A percentile compares a stretch with the other conserved stretches of the same genome.
Evolutionary conservation across 352 stramenopile genomes (phyloP).

Genomic region (Phytophthora megakarya): DNA sequence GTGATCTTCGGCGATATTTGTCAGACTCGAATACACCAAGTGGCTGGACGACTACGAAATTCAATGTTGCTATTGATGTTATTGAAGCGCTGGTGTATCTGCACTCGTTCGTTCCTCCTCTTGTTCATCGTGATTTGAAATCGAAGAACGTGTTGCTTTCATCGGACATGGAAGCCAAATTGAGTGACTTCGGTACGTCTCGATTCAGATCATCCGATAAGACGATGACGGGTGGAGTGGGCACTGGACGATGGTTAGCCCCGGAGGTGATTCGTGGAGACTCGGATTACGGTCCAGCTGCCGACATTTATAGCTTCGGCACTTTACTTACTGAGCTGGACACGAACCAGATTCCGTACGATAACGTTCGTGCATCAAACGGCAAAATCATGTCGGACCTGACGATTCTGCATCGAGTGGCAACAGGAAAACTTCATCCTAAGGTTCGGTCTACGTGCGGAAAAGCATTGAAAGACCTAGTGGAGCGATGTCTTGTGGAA

Average conservation of each 20-base stretch:
- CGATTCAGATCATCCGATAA: conserved; percentile 26
- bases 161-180: conserved; percentile 25
- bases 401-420: conserved; percentile 55
- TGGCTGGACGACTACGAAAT: conserved; percentile 27
- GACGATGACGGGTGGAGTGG: conserved; percentile 46
- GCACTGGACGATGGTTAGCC: conserved; percentile 57
- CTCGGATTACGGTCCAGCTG: conserved; percentile 46
- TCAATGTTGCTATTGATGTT: conserved; percentile 42
- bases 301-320: conserved; percentile 66
- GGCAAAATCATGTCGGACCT: conserved; percentile 58
- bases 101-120: conserved; percentile 36
- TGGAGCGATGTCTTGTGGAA: conserved; percentile 23
- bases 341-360: conserved; percentile 45
- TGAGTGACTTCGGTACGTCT: conserved; percentile 38
- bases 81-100: conserved; percentile 47
- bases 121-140: conserved; percentile 65
- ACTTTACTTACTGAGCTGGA: conserved; percentile 49
- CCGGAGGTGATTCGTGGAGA: conserved; percentile 58
- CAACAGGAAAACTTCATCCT: conserved; percentile 38
- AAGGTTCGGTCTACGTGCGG: conserved; percentile 21
- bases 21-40: background rate
- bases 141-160: conserved; percentile 56
- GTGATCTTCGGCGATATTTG: conserved; percentile 38
- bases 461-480: conserved; percentile 10
- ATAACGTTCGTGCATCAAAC: conserved; percentile 32